phyloP scores from a whole-genome alignment of 1,139 yeast species.

The Taphrina deformans region DNA sequence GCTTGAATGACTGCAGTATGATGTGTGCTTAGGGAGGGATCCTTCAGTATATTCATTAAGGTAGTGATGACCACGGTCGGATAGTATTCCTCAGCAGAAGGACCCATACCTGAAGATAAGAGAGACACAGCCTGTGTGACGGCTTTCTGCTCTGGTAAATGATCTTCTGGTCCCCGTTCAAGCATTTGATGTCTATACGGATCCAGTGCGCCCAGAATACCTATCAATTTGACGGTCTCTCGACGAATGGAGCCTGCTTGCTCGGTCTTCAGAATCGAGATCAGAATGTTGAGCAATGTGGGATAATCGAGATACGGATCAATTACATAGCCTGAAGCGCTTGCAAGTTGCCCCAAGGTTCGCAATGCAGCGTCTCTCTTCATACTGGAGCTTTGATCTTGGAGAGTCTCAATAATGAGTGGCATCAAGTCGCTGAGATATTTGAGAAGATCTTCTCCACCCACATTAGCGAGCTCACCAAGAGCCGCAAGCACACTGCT shows the following conservation, averaged over 20 bases:
- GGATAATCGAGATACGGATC: slow-evolving; percentile 93
- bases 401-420: slow-evolving; percentile 77
- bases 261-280: slow-evolving; percentile 78
- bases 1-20: slow-evolving; percentile 92
- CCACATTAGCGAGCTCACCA: slow-evolving; percentile 85
- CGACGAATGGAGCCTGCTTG: slow-evolving; percentile 70
- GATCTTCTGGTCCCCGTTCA: slow-evolving; percentile 63
- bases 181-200: slow-evolving; percentile 94
- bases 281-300: slow-evolving; percentile 75
- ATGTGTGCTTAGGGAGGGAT: slow-evolving; percentile 78
- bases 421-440: slow-evolving; percentile 82
- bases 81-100: slow-evolving; percentile 88
- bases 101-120: slow-evolving; percentile 90
- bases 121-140: slow-evolving; percentile 76
- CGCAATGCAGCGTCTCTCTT: slow-evolving; percentile 88
- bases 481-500: slow-evolving; percentile 84
- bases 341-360: slow-evolving; percentile 82
- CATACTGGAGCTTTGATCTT: slow-evolving; percentile 82
- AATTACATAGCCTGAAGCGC: slow-evolving; percentile 91
- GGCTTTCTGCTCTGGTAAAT: slow-evolving; percentile 69
- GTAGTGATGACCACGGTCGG: slow-evolving; percentile 93
- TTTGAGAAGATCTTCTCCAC: slow-evolving; percentile 78
- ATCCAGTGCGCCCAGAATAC: slow-evolving; percentile 93
- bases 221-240: slow-evolving; percentile 83
- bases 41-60: slow-evolving; percentile 77